phyloP scores from a whole-genome alignment of 169 alveolate species.

The Cryptosporidium canis region DNA sequence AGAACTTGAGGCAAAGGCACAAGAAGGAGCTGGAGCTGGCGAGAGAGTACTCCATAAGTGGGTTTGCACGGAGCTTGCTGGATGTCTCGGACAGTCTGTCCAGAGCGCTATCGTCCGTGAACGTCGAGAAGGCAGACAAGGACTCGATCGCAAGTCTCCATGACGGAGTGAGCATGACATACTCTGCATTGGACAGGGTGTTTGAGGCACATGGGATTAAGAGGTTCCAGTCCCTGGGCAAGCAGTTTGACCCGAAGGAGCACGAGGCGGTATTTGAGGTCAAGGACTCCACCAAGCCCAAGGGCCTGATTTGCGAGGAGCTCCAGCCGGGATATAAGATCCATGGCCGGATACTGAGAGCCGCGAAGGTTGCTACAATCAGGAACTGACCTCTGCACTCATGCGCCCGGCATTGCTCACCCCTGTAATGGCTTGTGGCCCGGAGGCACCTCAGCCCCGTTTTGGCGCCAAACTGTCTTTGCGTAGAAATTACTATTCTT shows the following conservation, averaged over 20 bases:
- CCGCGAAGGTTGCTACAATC: slow-evolving; percentile 84
- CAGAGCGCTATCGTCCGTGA: slow-evolving; percentile 78
- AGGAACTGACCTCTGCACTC: slow-evolving; percentile 75
- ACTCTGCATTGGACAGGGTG: slow-evolving; percentile 74
- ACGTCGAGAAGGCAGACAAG: slow-evolving; percentile 51
- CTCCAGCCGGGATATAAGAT: slow-evolving; percentile 83
- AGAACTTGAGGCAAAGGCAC: slow-evolving; percentile 72
- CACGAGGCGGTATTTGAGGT: slow-evolving; percentile 85
- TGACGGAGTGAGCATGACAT: slow-evolving; percentile 81
- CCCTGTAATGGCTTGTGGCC: too few relatives aligned
- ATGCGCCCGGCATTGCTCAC: too few relatives aligned
- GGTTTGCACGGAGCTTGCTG: slow-evolving; percentile 84
- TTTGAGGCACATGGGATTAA: slow-evolving; percentile 78
- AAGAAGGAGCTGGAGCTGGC: slow-evolving; percentile 76
- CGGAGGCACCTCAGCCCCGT: too few relatives aligned
- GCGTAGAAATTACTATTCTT: too few relatives aligned
- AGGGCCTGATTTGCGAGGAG: slow-evolving; percentile 79
- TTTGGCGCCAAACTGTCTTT: neutral
- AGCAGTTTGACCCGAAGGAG: slow-evolving; percentile 83
- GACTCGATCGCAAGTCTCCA: slow-evolving; percentile 75
- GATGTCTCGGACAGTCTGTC: slow-evolving; percentile 84
- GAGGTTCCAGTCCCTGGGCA: slow-evolving; percentile 79
- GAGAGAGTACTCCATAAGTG: slow-evolving; percentile 80
- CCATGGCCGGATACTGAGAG: slow-evolving; percentile 83
- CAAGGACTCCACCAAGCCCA: slow-evolving; percentile 77